Evolutionary conservation across 179 eudicot genomes (phyloP), one percentile per base, ranked within the genome.

Genomic region (Gypsophila paniculata): DNA sequence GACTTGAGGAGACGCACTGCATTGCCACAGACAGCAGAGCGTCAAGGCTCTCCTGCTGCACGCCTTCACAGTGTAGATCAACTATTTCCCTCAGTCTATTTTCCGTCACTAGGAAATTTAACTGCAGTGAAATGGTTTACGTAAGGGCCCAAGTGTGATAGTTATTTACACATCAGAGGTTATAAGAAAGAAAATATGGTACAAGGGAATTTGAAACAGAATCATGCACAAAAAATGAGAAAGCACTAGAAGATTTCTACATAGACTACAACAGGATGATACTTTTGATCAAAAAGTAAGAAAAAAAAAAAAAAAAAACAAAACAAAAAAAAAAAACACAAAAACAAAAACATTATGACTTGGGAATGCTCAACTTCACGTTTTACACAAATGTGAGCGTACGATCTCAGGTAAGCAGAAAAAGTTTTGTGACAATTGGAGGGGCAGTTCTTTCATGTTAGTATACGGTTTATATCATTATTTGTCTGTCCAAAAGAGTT

Each of bases 1-100:
- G 97, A 63, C 79, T 73, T 61, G 99, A 86, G 60, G 96, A 91
- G 55, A 94, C 91, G 22, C 99, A 94, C 67, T 88, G 96, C 76
- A 80, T 84, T 12, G 99, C 94, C 17, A 90, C 75, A 29, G 92
- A 86, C 38, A 94, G 86, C 53, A 94, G 64, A 39, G 92, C 89
- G 60, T 94, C 95, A 13, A 94, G 88, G 78, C 82, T 94, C 82
- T 91, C 99, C 51, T 76, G 78, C 76, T 89, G 90, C 38, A 91
- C 85, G 21, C 93, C 92, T 81, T 90, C 97, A 80, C 92, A 91
- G 52, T 82, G 75, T 48, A 72, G 83, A 78, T 94, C 99, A 60
- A 85, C 85, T 34, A 94, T 89, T 75, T 94, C 99, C 74, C 87
- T 75, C 67, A 79, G 92, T 75, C 91, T 81, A 69, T 81, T 81